Base-by-base conservation (phyloP, 345 rosid species). In the Microthlaspi erraticum region DNA sequence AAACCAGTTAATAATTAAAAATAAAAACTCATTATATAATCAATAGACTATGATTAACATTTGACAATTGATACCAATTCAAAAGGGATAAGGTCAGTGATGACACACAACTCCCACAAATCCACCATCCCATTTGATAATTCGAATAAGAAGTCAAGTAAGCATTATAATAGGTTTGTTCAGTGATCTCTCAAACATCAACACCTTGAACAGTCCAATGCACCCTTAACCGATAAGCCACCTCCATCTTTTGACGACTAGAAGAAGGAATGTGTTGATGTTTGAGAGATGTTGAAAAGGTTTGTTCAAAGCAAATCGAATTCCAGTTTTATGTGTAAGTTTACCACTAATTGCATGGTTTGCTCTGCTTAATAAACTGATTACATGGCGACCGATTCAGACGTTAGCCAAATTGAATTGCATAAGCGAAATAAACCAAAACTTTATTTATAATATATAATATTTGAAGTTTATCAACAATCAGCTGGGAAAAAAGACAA, bases 101-200 rank as follows among this genome's bases (percentile, higher is more conserved):
- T 75, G 78, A 75, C 78, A 44, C 26, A 23, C 69, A 61, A 60
- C 38, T 67, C 58, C 73, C 78, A 75, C 69, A 36, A 75, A 75
- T 26, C 64, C 37, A 68, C 52, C 18, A 43, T 68, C 17, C 12
- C 1, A 52, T 60, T 60, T 51, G 57, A 67, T 41, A 58, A 66
- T 23, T 23, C 26, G 3, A 23, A 23, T 23, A 23, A 23, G 26
- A 23, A 23, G 26, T 23, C 1, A 23, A 23, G 26, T 23, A 23
- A 23, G 5, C 42, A 51, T 16, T 1, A 32, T 59, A 38, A 59
- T 23, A 23, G 70, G 11, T 66, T 66, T 42, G 6, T 14, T 74
- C 12, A 58, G 3, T 60, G 41, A 42, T 42, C 55, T 66, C 77
- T 74, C 4, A 48, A 12, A 58, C 55, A 60, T 68, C 58, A 60